A percentile compares a stretch with the other conserved stretches of the same genome.
Evolutionary conservation across 148 eudicot genomes (phyloP).

Genomic region (Amaranthus hypochondriacus): DNA sequence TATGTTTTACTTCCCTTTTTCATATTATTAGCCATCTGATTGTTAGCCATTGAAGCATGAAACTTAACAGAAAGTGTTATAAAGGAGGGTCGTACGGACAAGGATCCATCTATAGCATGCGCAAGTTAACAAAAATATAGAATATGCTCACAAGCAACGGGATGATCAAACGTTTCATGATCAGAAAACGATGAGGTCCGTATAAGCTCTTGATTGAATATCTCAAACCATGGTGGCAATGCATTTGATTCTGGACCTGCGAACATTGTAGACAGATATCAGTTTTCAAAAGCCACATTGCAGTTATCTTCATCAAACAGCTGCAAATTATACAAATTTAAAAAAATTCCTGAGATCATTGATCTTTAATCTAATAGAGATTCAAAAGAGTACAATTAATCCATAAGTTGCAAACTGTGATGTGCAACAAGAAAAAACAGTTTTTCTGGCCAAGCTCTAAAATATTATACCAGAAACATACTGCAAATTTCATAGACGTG

Average conservation of each 20-base stretch:
- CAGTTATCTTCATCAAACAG: constrained; percentile 6
- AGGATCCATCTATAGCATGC: neutral
- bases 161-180: constrained; percentile 98
- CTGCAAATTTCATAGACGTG: neutral
- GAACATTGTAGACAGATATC: constrained; percentile 21
- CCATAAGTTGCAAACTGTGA: neutral
- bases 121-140: neutral
- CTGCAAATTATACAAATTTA: neutral
- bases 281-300: constrained; percentile 9
- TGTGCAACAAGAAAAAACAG: neutral
- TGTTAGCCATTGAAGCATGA: neutral
- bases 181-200: constrained; percentile 78
- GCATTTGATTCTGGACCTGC: constrained; percentile 56
- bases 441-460: neutral
- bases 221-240: constrained; percentile 77
- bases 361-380: neutral
- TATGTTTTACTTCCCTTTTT: neutral
- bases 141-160: constrained; percentile 78
- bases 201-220: constrained; percentile 82
- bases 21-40: neutral
- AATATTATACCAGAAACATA: neutral
- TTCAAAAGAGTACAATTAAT: neutral
- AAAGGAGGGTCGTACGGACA: constrained; percentile 1
- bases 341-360: neutral
- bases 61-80: neutral